Conservation (phyloP, 768 basidiomycete species). For the Suillus subalutaceus region DNA sequence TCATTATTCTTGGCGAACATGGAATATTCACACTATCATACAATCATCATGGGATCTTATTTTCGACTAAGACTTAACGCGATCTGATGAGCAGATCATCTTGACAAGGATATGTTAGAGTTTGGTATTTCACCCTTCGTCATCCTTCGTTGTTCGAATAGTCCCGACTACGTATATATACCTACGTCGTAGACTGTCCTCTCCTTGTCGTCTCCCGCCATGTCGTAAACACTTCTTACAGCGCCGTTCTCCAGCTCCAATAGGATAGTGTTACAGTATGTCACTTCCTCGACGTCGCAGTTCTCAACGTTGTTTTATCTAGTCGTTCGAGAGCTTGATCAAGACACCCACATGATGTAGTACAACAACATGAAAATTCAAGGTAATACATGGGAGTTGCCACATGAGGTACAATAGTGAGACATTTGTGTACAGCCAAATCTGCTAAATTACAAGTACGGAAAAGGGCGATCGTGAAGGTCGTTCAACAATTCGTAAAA, state of each 20-base stretch:
- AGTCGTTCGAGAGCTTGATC: not conserved
- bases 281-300: not conserved
- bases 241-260: no score
- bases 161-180: no score
- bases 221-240: no score
- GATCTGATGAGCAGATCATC: not conserved
- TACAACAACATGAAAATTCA: not conserved
- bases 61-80: not conserved
- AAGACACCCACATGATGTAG: not conserved
- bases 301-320: not conserved
- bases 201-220: no score
- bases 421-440: constrained; percentile 1
- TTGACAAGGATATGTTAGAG: no score
- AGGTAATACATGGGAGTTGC: not conserved
- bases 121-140: no score
- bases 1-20: constrained; percentile 5
- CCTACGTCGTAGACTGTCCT: no score
- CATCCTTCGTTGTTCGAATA: no score
- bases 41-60: not conserved
- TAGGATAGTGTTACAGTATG: not conserved
- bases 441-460: not conserved
- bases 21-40: not conserved
- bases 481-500: constrained; percentile 17
- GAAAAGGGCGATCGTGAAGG: constrained; percentile 4
- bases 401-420: not conserved